Conservation (phyloP, 108 stramenopile species). For the Pseudonitzschia multistriata region DNA sequence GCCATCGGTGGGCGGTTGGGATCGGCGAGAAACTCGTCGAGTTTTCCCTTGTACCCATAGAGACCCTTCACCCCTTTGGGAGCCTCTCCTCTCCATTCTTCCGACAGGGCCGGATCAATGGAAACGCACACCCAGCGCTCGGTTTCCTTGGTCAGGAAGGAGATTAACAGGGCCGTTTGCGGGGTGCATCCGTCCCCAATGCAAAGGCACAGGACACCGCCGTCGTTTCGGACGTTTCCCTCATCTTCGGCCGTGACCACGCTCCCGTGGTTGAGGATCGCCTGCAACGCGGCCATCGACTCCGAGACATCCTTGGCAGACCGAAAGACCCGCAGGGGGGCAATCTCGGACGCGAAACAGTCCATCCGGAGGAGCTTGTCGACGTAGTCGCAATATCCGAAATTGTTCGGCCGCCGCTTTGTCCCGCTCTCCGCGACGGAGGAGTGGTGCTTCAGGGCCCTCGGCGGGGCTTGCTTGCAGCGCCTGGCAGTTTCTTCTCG, state of each 20-base stretch:
- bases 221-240: neutral
- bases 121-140: slow-evolving; percentile 38
- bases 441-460: neutral
- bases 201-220: slow-evolving; percentile 34
- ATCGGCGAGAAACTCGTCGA: slow-evolving; percentile 34
- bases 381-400: slow-evolving; percentile 50
- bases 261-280: slow-evolving; percentile 25
- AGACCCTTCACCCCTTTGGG: slow-evolving; percentile 17
- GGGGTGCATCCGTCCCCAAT: slow-evolving; percentile 58
- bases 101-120: slow-evolving; percentile 47
- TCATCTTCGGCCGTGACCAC: neutral
- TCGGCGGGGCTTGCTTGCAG: slow-evolving; percentile 25
- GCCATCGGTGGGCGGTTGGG: neutral
- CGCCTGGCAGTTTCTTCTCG: slow-evolving; percentile 13
- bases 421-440: slow-evolving; percentile 29
- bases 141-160: slow-evolving; percentile 30
- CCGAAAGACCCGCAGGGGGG: slow-evolving; percentile 24
- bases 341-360: slow-evolving; percentile 46
- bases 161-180: slow-evolving; percentile 39
- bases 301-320: slow-evolving; percentile 53
- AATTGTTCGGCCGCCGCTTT: slow-evolving; percentile 44
- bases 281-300: slow-evolving; percentile 51
- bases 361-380: slow-evolving; percentile 46
- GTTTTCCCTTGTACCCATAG: slow-evolving; percentile 41
- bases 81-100: slow-evolving; percentile 24